phyloP scores from a whole-genome alignment of 1,284 basidiomycete species.

The Fistulinella cinereoalba region DNA sequence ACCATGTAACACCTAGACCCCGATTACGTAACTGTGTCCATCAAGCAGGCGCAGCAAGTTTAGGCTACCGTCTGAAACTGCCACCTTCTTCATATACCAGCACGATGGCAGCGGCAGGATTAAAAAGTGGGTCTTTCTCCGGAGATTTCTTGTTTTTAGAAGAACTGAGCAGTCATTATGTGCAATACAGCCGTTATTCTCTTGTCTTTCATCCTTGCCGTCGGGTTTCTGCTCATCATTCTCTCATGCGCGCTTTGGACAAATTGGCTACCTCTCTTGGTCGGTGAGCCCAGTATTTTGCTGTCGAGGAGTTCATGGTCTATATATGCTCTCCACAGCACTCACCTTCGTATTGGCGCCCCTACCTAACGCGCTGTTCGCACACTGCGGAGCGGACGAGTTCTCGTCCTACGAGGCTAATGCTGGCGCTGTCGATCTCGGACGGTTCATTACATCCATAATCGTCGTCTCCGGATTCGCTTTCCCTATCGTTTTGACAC shows the following conservation, averaged over 20 bases:
- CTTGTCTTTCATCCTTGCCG: constrained; percentile 92
- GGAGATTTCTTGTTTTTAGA: background rate
- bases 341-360: constrained; percentile 95
- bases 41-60: too few relatives aligned
- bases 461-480: constrained; percentile 94
- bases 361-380: constrained; percentile 88
- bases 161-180: constrained; percentile 2
- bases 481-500: constrained; percentile 88
- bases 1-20: background rate
- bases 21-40: too few relatives aligned
- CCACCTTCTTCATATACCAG: too few relatives aligned
- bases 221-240: constrained; percentile 97
- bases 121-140: constrained; percentile 29
- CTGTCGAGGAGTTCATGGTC: background rate
- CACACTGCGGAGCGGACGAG: constrained; percentile 85
- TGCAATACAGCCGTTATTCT: constrained; percentile 76
- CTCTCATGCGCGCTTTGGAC: constrained; percentile 94
- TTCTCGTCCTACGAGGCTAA: constrained; percentile 67
- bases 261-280: constrained; percentile 97
- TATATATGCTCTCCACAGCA: constrained; percentile 48
- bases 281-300: constrained; percentile 65
- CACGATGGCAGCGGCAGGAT: constrained; percentile 41
- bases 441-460: constrained; percentile 89
- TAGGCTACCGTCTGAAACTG: too few relatives aligned
- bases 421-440: constrained; percentile 71